These are phyloP conservation scores for Epichloe uncinata DNA, from an alignment of 2,329 filamentous ascomycete genomes.

Conservation along the genomic window DNA sequence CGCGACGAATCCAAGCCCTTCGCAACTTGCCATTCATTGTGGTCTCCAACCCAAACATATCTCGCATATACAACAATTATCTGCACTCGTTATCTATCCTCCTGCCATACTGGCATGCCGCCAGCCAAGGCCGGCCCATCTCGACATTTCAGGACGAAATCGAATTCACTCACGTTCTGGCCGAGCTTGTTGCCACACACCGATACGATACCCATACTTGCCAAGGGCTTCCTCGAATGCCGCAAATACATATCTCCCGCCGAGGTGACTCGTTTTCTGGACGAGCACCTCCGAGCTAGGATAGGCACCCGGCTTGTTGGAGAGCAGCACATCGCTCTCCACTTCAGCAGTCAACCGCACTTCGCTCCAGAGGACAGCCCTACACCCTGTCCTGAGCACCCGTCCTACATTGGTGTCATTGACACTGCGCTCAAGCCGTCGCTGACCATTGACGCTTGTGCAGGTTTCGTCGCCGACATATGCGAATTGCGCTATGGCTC, in stretches of 20 bases:
- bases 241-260: slow-evolving; percentile 71
- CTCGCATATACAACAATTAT: slow-evolving; percentile 92
- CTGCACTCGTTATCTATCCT: slow-evolving; percentile 84
- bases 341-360: slow-evolving; percentile 58
- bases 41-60: slow-evolving; percentile 92
- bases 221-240: slow-evolving; percentile 85
- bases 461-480: slow-evolving; percentile 85
- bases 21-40: slow-evolving; percentile 95
- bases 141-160: slow-evolving; percentile 72
- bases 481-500: slow-evolving; percentile 94
- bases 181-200: slow-evolving; percentile 84
- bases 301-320: slow-evolving; percentile 91
- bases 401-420: slow-evolving; percentile 83
- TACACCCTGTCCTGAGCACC: slow-evolving; percentile 36
- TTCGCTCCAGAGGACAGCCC: slow-evolving; percentile 40
- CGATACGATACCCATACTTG: slow-evolving; percentile 88
- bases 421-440: slow-evolving; percentile 80
- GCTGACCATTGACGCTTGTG: slow-evolving; percentile 69
- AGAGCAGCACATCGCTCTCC: slow-evolving; percentile 91
- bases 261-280: slow-evolving; percentile 83
- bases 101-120: slow-evolving; percentile 59
- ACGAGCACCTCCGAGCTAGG: slow-evolving; percentile 82
- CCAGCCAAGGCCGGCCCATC: slow-evolving; percentile 21
- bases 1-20: slow-evolving; percentile 84
- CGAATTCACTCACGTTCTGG: slow-evolving; percentile 80